phyloP scores from a whole-genome alignment of 768 basidiomycete genomes.

The Megacollybia marginata region DNA sequence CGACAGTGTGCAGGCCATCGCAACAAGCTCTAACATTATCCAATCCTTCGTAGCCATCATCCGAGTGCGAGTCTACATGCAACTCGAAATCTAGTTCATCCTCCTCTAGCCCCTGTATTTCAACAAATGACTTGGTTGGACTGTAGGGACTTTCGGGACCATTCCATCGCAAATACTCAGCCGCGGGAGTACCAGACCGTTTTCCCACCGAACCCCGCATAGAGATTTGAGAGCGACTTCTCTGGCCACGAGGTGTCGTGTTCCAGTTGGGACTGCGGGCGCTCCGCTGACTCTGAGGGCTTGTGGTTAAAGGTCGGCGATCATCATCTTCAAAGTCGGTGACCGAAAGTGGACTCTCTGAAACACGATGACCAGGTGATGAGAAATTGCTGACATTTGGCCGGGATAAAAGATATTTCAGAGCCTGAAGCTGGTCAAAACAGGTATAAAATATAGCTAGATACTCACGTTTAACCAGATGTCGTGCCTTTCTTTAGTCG shows the following conservation, averaged over 20 bases:
- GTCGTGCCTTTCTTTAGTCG: constrained; percentile 91
- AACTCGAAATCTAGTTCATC: constrained; percentile 80
- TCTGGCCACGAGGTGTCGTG: constrained; percentile 68
- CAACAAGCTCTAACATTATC: constrained; percentile 95
- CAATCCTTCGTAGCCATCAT: constrained; percentile 77
- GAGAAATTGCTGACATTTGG: constrained; percentile 33
- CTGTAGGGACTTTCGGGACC: constrained; percentile 72
- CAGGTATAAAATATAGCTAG: constrained; percentile 4
- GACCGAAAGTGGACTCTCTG: constrained; percentile 43
- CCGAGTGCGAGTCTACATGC: constrained; percentile 63
- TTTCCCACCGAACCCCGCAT: constrained; percentile 71
- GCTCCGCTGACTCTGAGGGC: constrained; percentile 73
- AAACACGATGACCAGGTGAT: constrained; percentile 30
- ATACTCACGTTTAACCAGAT: constrained; percentile 84
- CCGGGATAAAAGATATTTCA: constrained; percentile 83
- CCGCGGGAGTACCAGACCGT: constrained; percentile 84
- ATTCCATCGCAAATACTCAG: constrained; percentile 82
- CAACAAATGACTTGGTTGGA: constrained; percentile 62
- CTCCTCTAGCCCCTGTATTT: constrained; percentile 39
- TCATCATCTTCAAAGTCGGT: constrained; percentile 47
- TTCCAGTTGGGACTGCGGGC: constrained; percentile 54
- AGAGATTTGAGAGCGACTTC: constrained; percentile 76
- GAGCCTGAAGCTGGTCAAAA: constrained; percentile 47
- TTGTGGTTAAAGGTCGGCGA: constrained; percentile 38
- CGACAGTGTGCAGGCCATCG: constrained; percentile 82